Evolutionary conservation across 2,329 filamentous ascomycete genomes (phyloP), one percentile per base, ranked within the genome.

Genomic region (Aureobasidium namibiae): DNA sequence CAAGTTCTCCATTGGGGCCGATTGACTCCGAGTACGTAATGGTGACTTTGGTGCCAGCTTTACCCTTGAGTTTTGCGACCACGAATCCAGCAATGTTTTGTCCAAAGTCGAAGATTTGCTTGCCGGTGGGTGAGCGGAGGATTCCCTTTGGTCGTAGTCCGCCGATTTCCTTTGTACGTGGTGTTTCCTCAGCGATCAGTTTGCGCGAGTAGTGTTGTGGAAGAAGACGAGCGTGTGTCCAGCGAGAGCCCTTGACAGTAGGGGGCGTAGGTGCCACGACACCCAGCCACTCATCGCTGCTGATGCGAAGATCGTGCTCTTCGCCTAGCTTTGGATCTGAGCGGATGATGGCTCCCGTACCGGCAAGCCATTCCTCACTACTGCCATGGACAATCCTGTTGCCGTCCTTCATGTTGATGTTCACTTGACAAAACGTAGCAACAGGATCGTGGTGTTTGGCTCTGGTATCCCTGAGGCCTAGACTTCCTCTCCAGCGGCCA

Each of bases 31-130:
- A 36, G 8, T 57, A 57, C 2, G 54, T 57, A 10, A 57, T 57
- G 3, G 54, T 48, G 10, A 48, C 54, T 48, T 39, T 46, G 1
- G 54, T 46, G 14, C 54, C 54, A 10, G 4, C 11, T 13, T 38
- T 38, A 3, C 54, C 54, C 23, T 23, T 48, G 16, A 57, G 34
- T 23, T 48, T 57, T 0, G 42, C 54, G 48, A 48, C 42, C 21
- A 57, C 54, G 14, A 29, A 57, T 14, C 54, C 54, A 31, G 54
- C 54, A 10, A 57, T 42, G 13, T 57, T 57, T 31, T 57, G 14
- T 13, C 54, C 54, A 39, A 57, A 57, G 33, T 57, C 54, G 26
- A 57, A 57, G 42, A 57, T 57, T 31, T 57, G 54, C 13, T 57
- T 57, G 33, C 54, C 54, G 3, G 41, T 26, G 7, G 54, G 54